Evolutionary conservation across 768 basidiomycete species (phyloP).

Genomic region (Lactarius sp.): DNA sequence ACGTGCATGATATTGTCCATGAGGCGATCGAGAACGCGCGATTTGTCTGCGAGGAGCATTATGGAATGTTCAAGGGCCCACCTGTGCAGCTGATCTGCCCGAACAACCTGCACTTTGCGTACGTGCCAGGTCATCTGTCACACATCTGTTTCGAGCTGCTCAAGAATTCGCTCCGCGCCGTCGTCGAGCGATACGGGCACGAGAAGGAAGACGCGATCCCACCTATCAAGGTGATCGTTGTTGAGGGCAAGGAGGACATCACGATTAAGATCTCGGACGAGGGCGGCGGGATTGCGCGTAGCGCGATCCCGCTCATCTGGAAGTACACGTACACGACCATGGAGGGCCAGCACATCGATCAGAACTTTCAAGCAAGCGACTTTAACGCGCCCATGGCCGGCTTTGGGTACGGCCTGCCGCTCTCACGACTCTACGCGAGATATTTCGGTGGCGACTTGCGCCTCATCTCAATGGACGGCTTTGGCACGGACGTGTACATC

Average conservation of each 20-base stretch:
- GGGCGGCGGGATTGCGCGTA: constrained; percentile 89
- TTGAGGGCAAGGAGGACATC: constrained; percentile 97
- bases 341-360: constrained; percentile 63
- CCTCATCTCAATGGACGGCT: constrained; percentile 98
- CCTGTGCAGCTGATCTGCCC: constrained; percentile 97
- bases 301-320: constrained; percentile 92
- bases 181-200: constrained; percentile 87
- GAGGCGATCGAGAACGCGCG: constrained; percentile 98
- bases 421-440: constrained; percentile 90
- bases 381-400: constrained; percentile 99
- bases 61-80: constrained; percentile 89
- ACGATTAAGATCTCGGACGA: constrained; percentile 99
- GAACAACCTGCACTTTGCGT: constrained; percentile 77
- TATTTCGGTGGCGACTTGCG: constrained; percentile 94
- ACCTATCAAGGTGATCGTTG: constrained; percentile 90
- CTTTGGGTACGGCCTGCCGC: constrained; percentile 88
- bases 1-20: constrained; percentile 95
- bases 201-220: constrained; percentile 77
- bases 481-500: constrained; percentile 91
- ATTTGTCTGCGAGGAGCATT: constrained; percentile 93
- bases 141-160: constrained; percentile 97
- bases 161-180: constrained; percentile 95
- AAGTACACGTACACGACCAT: constrained; percentile 97
- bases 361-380: constrained; percentile 78
- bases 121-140: constrained; percentile 93